A percentile compares a stretch with the other conserved stretches of the same genome.
These are phyloP conservation scores for Malus sieversii DNA, from an alignment of 306 rosid genomes.

Conservation along the genomic window DNA sequence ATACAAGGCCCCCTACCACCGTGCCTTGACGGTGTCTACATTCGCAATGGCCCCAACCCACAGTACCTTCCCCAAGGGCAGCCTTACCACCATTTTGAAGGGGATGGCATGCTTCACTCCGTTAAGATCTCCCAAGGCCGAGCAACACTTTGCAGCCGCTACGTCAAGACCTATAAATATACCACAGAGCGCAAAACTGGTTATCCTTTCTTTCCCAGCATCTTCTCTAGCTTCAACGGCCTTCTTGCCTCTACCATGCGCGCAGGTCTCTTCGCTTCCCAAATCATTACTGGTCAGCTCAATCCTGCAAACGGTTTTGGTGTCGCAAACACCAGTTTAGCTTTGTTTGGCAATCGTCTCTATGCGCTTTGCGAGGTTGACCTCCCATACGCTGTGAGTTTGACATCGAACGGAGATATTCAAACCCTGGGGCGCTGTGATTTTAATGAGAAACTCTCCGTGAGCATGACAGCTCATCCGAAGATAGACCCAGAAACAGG, in stretches of 20 bases:
- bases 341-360: constrained; percentile 53
- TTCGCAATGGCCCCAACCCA: constrained; percentile 87
- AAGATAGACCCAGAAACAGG: constrained; percentile 55
- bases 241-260: constrained; percentile 53
- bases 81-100: constrained; percentile 95
- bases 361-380: constrained; percentile 79
- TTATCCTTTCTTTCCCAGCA: constrained; percentile 54
- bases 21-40: constrained; percentile 68
- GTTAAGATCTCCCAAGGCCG: constrained; percentile 45
- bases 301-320: constrained; percentile 73
- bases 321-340: constrained; percentile 66
- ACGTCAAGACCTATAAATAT: constrained; percentile 66
- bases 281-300: constrained; percentile 32
- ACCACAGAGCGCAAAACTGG: constrained; percentile 56
- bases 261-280: constrained; percentile 44
- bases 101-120: constrained; percentile 93
- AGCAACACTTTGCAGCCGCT: constrained; percentile 74
- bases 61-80: constrained; percentile 75
- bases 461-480: constrained; percentile 88
- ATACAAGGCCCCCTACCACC: constrained; percentile 46
- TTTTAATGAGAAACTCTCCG: constrained; percentile 50
- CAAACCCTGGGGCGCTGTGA: constrained; percentile 53
- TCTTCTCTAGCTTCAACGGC: constrained; percentile 66
- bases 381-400: constrained; percentile 45
- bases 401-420: constrained; percentile 44